Base-by-base conservation (phyloP, 257 asterid genomes). In the Galeopsis tetrahit region DNA sequence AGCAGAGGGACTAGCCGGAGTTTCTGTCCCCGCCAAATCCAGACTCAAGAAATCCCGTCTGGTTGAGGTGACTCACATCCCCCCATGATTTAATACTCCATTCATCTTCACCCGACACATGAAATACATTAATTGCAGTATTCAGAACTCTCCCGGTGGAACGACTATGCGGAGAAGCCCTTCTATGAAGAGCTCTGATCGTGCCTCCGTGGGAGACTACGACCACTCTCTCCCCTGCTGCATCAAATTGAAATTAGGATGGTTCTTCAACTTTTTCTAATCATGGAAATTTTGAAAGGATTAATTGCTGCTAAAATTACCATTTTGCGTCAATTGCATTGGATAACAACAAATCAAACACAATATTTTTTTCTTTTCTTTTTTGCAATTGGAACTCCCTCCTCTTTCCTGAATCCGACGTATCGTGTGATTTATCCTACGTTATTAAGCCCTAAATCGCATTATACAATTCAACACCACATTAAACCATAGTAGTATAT, bases 141-240 rank as follows among this genome's bases (percentile, higher is more conserved):
- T 90, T 93, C 35, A 81, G 69, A 75, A 93, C 77, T 83, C 78
- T 89, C 65, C 89, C 84, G 7, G 68, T 31, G 31, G 81, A 49
- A 59, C 83, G 77, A 43, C 83, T 75, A 38, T 76, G 81, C 31
- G 93, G 84, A 55, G 88, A 80, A 75, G 87, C 99, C 77, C 85
- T 81, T 59, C 80, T 80, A 46, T 77, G 86, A 74, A 94, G 88
- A 66, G 96, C 88, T 70, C 93, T 77, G 34, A 91, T 91, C 53
- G 89, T 83, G 14, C 95, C 99, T 14, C 97, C 97, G 21, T 94
- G 99, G 17, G 90, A 84, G 32, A 94, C 97, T 74, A 88, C 90
- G 7, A 85, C 96, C 36, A 91, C 84, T 77, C 91, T 91, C 85
- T 94, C 88, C 4, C 98, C 28, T 21, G 28, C 98, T 93, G 88